phyloP scores from a whole-genome alignment of 768 basidiomycete species.

The Tricholoma matsutake region DNA sequence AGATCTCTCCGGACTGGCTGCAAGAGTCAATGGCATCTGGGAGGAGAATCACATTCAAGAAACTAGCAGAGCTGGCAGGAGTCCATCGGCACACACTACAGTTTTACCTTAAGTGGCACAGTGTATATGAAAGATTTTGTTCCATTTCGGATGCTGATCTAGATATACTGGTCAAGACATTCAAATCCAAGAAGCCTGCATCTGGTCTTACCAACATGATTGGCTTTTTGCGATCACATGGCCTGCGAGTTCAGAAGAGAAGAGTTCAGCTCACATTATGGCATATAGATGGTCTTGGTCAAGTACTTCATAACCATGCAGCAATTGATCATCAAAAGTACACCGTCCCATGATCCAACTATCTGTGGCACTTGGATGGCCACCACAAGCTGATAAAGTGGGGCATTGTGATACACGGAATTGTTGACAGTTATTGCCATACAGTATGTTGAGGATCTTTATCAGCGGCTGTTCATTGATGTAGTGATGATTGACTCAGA shows the following conservation, averaged over 20 bases:
- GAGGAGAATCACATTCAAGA: too few species aligned
- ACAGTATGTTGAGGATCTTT: slow-evolving; percentile 13
- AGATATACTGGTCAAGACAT: slow-evolving; percentile 9
- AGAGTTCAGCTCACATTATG: slow-evolving; percentile 19
- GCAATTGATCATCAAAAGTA: slow-evolving; percentile 19
- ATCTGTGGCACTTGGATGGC: slow-evolving; percentile 32
- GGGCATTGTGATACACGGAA: slow-evolving; percentile 27
- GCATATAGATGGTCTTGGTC: slow-evolving; percentile 25
- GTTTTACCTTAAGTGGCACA: too few species aligned
- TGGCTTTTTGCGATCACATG: slow-evolving; percentile 24
- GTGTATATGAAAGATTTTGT: neutral
- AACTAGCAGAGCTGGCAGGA: too few species aligned
- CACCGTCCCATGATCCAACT: slow-evolving; percentile 19
- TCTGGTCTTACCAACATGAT: slow-evolving; percentile 27
- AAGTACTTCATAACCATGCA: slow-evolving; percentile 13
- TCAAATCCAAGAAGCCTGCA: slow-evolving; percentile 16
- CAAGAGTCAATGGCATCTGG: neutral
- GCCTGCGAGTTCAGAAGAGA: slow-evolving; percentile 22
- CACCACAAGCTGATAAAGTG: slow-evolving; percentile 33
- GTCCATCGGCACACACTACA: too few species aligned
- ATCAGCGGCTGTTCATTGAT: neutral
- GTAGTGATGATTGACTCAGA: slow-evolving; percentile 10
- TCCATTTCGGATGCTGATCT: neutral
- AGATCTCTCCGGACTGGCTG: neutral
- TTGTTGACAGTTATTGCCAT: slow-evolving; percentile 22